Conservation (phyloP, 352 stramenopile genomes). For the Globisporangium carolinianum region DNA sequence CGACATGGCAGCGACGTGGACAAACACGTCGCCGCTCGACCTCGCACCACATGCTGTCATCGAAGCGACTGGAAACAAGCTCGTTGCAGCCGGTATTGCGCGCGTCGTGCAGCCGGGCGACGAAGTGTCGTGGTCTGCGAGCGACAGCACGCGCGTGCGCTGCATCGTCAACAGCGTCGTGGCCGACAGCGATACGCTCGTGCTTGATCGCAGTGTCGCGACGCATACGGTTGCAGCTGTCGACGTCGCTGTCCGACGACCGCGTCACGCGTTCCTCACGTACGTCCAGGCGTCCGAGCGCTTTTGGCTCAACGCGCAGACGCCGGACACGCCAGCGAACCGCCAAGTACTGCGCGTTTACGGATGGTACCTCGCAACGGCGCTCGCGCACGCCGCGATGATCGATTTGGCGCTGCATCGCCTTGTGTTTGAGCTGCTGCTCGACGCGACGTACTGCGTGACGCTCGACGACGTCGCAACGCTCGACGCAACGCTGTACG, state of each 20-base stretch:
- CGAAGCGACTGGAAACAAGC: no score
- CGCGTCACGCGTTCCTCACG: conserved; percentile 32
- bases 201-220: conserved; percentile 39
- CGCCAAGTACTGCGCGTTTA: conserved; percentile 33
- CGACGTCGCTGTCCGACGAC: conserved; percentile 35
- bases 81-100: conserved; percentile 24
- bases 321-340: conserved; percentile 23
- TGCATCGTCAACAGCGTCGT: conserved; percentile 45
- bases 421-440: conserved; percentile 45
- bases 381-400: conserved; percentile 34
- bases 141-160: conserved; percentile 19
- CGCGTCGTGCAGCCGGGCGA: conserved; percentile 18
- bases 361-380: conserved; percentile 57
- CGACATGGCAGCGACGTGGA: conserved; percentile 43
- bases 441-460: conserved; percentile 23
- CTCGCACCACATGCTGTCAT: no score
- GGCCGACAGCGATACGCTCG: conserved; percentile 23
- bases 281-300: conserved; percentile 56
- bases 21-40: conserved; percentile 19
- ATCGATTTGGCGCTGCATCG: conserved; percentile 33
- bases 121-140: conserved; percentile 28
- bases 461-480: conserved; percentile 36
- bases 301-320: conserved; percentile 54
- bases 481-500: conserved; percentile 36
- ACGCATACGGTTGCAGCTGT: conserved; percentile 28